Base-by-base conservation (phyloP, 257 asterid genomes). In the Forsythia suspensa region DNA sequence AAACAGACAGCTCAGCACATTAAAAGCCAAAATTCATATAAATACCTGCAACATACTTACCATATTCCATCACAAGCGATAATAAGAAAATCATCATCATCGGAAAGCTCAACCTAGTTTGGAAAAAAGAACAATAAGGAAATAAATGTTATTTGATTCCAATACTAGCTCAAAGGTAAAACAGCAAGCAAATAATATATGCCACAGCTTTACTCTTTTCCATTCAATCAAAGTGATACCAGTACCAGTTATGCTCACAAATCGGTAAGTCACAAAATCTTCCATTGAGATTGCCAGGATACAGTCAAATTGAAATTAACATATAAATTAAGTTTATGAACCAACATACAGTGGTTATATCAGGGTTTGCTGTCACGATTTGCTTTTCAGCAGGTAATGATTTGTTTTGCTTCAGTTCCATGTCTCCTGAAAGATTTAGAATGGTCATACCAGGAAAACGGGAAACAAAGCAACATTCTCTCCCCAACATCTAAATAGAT, bases 1-100 rank as follows among this genome's bases (percentile, higher is more conserved):
- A 80, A 75, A 34, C 11, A 55, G 43, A 74, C 38, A 72, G 15
- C 71, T 75, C 75, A 48, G 72, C 65, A 72, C 13, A 36, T 66
- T 13, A 69, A 83, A 76, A 79, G 73, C 48, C 37, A 77, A 65
- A 75, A 37, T 29, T 65, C 41, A 61, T 72, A 81, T 52, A 70
- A 72, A 38, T 41, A 44, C 77, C 10, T 38, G 63, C 37, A 71
- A 66, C 68, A 61, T 77, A 78, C 90, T 84, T 86, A 96, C 98
- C 99, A 96, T 86, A 96, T 96, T 82, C 99, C 99, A 83, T 96
- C 99, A 86, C 99, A 94, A 73, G 99, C 99, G 80, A 94, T 76
- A 83, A 96, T 89, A 73, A 96, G 91, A 86, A 96, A 96, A 65
- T 91, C 97, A 86, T 92, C 99, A 71, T 89, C 95, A 70, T 89